These are phyloP conservation scores for Hypomontagnella monticulosa DNA, from an alignment of 495 filamentous ascomycete genomes.

Conservation along the genomic window DNA sequence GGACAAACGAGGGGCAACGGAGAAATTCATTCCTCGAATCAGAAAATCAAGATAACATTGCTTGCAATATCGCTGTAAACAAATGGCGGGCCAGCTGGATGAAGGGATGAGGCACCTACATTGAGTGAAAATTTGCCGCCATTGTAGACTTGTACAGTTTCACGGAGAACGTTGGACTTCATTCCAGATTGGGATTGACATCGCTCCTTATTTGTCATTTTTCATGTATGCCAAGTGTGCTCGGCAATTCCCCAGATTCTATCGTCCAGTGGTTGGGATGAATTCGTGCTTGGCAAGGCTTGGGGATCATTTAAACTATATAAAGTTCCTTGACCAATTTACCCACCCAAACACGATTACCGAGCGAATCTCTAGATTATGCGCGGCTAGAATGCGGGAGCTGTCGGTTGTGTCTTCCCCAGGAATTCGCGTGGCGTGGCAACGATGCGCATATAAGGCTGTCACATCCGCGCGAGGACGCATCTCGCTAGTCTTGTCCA, in stretches of 20 bases:
- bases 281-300: conserved; percentile 27
- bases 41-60: too few species aligned
- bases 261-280: conserved; percentile 17
- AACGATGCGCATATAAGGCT: conserved; percentile 26
- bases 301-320: conserved; percentile 17
- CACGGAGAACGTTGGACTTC: conserved; percentile 18
- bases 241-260: conserved; percentile 39
- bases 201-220: conserved; percentile 22
- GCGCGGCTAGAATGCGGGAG: conserved; percentile 17
- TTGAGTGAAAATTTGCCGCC: conserved; percentile 3
- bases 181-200: conserved; percentile 20
- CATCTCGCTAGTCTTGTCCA: conserved; percentile 5
- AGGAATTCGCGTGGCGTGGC: not conserved
- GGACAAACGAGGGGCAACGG: too few species aligned
- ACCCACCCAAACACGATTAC: conserved; percentile 17
- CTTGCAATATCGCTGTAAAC: too few species aligned
- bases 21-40: too few species aligned
- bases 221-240: conserved; percentile 31
- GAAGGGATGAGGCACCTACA: conserved; percentile 4
- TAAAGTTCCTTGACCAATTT: conserved; percentile 2
- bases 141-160: conserved; percentile 1
- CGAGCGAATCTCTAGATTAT: conserved; percentile 20
- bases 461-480: not conserved
- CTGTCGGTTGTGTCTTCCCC: conserved; percentile 8
- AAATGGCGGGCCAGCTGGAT: not conserved